Base-by-base conservation (phyloP, 805 yeast genomes). In the Pichia deserticola region DNA sequence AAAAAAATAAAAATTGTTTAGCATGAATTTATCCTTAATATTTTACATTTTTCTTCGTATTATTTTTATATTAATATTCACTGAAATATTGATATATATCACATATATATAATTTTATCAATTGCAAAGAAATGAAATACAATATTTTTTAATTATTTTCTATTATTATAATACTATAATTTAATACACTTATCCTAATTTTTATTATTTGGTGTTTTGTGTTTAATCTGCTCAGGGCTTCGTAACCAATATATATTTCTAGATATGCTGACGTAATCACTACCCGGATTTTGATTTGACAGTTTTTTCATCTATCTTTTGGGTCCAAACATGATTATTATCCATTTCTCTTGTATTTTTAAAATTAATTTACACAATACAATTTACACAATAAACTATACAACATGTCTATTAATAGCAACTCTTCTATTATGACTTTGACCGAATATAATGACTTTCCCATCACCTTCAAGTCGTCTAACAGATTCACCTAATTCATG, bases 361-460 rank as follows among this genome's bases (percentile, higher is more conserved):
- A n/a, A n/a, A n/a, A n/a, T n/a, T n/a, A 30, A 7, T 30, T 9
- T 30, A 30, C 9, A 6, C 9, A 30, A 2, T 30, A 30, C 32
- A 38, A 27, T 20, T 20, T 28, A 37, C 30, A 42, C 44, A 35
- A 29, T 30, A 34, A 13, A 40, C 39, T 51, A 47, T 40, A 51
- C 51, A 41, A 49, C 48, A n/a, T 44, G 40, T 44, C 57, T 54
- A 42, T 57, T 62, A 38, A 58, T 49, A n/a, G 67, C 55, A 37
- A 87, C 75, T 27, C 80, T 76, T 64, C 90, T 76, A 60, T 86
- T 74, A 51, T 77, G 78, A 47, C 87, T 84, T 51, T 84, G 89
- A 15, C 95, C 96, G 36, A 78, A 70, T 40, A 86, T 81, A 8
- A 76, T 73, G 30, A 89, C 66, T 60, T 78, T 78, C 49, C 84